Base-by-base conservation (phyloP, 331 rosid genomes). In the Acacia pycnantha region DNA sequence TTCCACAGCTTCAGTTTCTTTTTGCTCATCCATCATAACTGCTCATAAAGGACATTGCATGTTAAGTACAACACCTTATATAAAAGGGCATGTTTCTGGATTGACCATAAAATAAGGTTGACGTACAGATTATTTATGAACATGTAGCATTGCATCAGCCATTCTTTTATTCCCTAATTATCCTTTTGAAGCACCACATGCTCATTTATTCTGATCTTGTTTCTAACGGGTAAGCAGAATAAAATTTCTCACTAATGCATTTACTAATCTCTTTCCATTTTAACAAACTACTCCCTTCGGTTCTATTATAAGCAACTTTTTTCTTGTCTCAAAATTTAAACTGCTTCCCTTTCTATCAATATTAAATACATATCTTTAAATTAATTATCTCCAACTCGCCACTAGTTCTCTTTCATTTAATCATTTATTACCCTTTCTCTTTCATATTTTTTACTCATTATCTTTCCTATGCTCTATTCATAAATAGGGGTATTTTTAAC, bases 11-110 rank as follows among this genome's bases (percentile, higher is more conserved):
- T 92, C 94, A 14, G 82, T 80, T 83, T 92, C 98, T 61, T 82
- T 90, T 84, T 89, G 95, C 76, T 92, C 97, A 88, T 94, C 98
- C 97, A 94, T 94, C 90, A 92, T 65, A 78, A 94, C 98, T 94
- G 90, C 29, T 62, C 76, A 83, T 75, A 79, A 40, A 80, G 24
- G 46, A 81, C 70, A 84, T 21, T 76, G 46, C 47, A 84, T 15
- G 76, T 87, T 43, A 66, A 88, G 88, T 70, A 74, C 10, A 81
- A 77, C 66, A 65, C 61, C 37, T 10, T 26, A 47, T 86, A 66
- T 82, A 71, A 53, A 51, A 80, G 16, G 26, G 29, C 22, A 29
- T 59, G 44, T 73, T 44, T 21, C 53, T 59, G 31, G 31, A 44
- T 56, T 18, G n/a, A 51, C 21, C 22, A 56, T 44, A 14, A 46